phyloP scores from a whole-genome alignment of 192 early-diverging fungal genomes.

The Podila clonocystis region DNA sequence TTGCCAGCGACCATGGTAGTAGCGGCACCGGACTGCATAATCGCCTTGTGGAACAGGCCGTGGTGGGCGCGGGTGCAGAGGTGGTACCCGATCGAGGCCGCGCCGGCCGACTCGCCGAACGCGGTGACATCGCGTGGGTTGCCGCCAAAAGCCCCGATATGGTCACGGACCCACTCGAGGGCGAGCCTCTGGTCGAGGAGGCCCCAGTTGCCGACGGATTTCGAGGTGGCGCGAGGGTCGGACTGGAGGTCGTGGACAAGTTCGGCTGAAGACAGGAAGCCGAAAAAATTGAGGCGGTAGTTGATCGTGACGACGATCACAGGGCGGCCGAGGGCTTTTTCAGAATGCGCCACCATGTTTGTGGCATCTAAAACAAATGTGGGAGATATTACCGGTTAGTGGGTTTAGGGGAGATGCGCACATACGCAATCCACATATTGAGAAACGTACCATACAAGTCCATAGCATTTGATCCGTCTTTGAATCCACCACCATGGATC shows the following conservation, averaged over 20 bases:
- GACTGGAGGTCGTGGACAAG: conserved; percentile 15
- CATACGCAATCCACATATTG: background rate
- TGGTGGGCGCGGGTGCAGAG: conserved; percentile 25
- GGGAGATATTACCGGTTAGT: too few relatives aligned
- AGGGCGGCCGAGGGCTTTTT: conserved; percentile 4
- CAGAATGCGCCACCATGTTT: conserved; percentile 23
- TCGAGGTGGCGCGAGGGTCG: background rate
- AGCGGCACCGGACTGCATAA: conserved; percentile 36
- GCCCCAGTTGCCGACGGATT: conserved; percentile 57
- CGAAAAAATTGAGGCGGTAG: conserved; percentile 51
- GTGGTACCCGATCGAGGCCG: conserved; percentile 49
- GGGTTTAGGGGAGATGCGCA: too few relatives aligned
- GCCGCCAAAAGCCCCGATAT: conserved; percentile 65
- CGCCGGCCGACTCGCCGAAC: conserved; percentile 66
- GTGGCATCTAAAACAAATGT: background rate
- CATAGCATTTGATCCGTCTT: conserved; percentile 36
- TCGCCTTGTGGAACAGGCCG: conserved; percentile 39
- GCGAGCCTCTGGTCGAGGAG: conserved; percentile 65
- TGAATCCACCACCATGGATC: conserved; percentile 33
- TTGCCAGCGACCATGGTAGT: conserved; percentile 23
- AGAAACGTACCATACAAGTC: conserved; percentile 12
- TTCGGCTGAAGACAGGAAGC: conserved; percentile 41
- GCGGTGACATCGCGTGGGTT: conserved; percentile 60
- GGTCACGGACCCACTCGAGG: conserved; percentile 64
- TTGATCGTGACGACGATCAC: conserved; percentile 48